phyloP scores from a whole-genome alignment of 2,329 filamentous ascomycete genomes.

The Sporothrix euskadiensis region DNA sequence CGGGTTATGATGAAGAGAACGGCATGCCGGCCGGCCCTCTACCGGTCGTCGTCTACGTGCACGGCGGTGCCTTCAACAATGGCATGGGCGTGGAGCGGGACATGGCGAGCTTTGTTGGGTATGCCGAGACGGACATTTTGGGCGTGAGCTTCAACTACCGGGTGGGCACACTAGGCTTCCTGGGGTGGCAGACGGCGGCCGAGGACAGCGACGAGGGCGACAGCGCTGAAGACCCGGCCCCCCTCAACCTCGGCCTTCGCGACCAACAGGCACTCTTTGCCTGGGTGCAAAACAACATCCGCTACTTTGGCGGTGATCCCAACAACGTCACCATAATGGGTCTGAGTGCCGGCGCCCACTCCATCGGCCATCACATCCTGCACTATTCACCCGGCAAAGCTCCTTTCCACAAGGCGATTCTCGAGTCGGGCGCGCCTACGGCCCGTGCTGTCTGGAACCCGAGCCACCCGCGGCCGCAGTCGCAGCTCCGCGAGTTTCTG shows the following conservation, averaged over 20 bases:
- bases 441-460: slow-evolving; percentile 55
- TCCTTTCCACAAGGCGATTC: slow-evolving; percentile 55
- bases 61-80: slow-evolving; percentile 64
- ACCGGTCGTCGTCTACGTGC: slow-evolving; percentile 61
- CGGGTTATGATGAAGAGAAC: not conserved
- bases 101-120: slow-evolving; percentile 62
- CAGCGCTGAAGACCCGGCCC: slow-evolving; percentile 43
- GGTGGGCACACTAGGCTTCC: slow-evolving; percentile 68
- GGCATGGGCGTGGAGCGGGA: slow-evolving; percentile 57
- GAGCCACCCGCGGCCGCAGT: slow-evolving; percentile 57
- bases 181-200: slow-evolving; percentile 43
- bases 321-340: slow-evolving; percentile 63
- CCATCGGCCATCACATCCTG: slow-evolving; percentile 68
- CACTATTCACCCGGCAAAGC: slow-evolving; percentile 44
- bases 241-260: slow-evolving; percentile 64
- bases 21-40: slow-evolving; percentile 35
- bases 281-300: slow-evolving; percentile 64
- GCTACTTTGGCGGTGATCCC: slow-evolving; percentile 60
- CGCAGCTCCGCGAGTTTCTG: slow-evolving; percentile 59
- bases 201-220: slow-evolving; percentile 36
- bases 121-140: slow-evolving; percentile 54
- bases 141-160: slow-evolving; percentile 64
- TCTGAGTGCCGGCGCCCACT: slow-evolving; percentile 63
- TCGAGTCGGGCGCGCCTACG: slow-evolving; percentile 59
- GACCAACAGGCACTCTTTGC: slow-evolving; percentile 61